Evolutionary conservation across 1,284 basidiomycete genomes (phyloP).

Genomic region (Meripilus lineatus): DNA sequence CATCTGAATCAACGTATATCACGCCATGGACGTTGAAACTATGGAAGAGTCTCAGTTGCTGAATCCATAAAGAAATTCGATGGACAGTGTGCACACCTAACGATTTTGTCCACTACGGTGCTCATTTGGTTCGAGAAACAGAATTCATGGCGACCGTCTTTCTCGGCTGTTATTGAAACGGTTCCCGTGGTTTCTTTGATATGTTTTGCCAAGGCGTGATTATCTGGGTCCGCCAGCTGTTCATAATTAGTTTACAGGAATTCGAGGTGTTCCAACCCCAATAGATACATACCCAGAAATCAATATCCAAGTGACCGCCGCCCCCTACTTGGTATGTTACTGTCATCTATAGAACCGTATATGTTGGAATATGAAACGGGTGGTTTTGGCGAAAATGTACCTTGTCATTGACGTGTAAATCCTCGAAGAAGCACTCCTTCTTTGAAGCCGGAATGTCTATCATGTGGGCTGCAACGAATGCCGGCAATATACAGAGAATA

Average conservation of each 20-base stretch:
- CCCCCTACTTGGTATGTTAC: conserved; percentile 98
- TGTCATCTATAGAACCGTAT: conserved; percentile 73
- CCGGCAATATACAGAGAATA: conserved; percentile 38
- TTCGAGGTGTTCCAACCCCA: not conserved
- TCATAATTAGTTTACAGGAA: conserved; percentile 3
- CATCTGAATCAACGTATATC: conserved; percentile 87
- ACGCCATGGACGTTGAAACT: conserved; percentile 99
- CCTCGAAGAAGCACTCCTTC: conserved; percentile 98
- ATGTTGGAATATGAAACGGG: not conserved
- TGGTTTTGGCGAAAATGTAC: conserved; percentile 37
- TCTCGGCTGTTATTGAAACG: conserved; percentile 80
- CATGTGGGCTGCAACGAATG: conserved; percentile 54
- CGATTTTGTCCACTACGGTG: conserved; percentile 89
- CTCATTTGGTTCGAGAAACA: conserved; percentile 99
- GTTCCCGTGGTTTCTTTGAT: conserved; percentile 88
- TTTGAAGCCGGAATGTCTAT: conserved; percentile 71
- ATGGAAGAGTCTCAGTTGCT: conserved; percentile 8
- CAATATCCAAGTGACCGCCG: conserved; percentile 94
- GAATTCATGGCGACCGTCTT: conserved; percentile 88
- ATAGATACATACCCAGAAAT: conserved; percentile 75
- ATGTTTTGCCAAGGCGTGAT: conserved; percentile 69
- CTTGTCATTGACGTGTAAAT: conserved; percentile 92
- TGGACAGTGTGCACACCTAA: conserved; percentile 57
- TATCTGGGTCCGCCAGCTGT: conserved; percentile 78
- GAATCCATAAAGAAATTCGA: conserved; percentile 1